Evolutionary conservation across 2,329 filamentous ascomycete genomes (phyloP).

Genomic region (Epichloe sp.): DNA sequence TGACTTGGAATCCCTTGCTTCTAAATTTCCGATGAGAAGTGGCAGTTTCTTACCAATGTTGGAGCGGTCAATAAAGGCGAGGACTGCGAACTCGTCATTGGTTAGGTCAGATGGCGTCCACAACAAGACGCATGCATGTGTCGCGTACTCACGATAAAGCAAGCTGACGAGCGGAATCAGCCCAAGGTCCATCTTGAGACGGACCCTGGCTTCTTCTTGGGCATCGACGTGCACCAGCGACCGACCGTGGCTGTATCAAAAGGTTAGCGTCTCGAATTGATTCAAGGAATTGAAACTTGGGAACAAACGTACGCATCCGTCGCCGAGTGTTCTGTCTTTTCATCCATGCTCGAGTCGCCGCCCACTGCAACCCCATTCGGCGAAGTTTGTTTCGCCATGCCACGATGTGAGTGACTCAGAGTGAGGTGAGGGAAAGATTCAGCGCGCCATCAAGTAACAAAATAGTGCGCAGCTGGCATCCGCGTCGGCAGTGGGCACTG

Average conservation of each 20-base stretch:
- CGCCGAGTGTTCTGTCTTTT: background rate
- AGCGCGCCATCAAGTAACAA: no score
- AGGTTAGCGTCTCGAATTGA: no score
- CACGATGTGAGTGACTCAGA: no score
- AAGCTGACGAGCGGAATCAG: conserved; percentile 51
- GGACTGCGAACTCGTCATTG: conserved; percentile 4
- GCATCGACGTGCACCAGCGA: conserved; percentile 27
- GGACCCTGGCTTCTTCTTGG: conserved; percentile 40
- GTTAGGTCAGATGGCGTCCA: background rate
- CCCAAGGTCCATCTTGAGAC: conserved; percentile 49
- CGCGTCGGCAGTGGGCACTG: no score
- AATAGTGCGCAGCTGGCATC: no score
- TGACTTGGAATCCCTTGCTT: background rate
- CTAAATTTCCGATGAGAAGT: background rate
- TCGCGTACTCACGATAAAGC: conserved; percentile 35
- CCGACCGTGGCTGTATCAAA: no score
- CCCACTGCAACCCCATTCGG: background rate
- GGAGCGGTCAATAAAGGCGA: conserved; percentile 47
- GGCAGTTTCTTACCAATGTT: conserved; percentile 41
- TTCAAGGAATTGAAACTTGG: no score
- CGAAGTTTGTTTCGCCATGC: no score
- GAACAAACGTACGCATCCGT: background rate
- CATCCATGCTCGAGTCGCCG: background rate
- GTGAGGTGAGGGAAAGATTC: background rate
- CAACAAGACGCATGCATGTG: background rate